Evolutionary conservation across 2,329 filamentous ascomycete genomes (phyloP), one percentile per base, ranked within the genome.

Genomic region (Exophiala dermatitidis): DNA sequence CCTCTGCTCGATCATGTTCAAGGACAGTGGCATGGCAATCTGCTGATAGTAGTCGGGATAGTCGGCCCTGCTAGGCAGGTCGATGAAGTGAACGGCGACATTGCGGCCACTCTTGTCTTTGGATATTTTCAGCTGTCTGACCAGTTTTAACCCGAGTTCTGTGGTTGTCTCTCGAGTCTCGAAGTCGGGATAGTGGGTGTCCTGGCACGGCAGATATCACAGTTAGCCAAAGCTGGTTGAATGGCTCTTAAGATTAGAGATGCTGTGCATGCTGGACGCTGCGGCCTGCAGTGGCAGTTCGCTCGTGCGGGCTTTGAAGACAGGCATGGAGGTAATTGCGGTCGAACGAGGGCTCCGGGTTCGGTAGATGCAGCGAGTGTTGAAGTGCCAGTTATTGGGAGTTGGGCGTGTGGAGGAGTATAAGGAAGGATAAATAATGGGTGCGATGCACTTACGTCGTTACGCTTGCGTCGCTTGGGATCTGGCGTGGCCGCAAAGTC

Each of bases 31-130:
- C 67, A 94, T 79, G 60, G 82, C 80, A 56, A 86, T 89, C 60
- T 79, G 77, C 63, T 84, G 77, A 71, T 91, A 95, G 71, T 95
- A 95, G 19, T 86, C 83, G 41, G 83, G 79, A 31, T 60, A 52
- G 38, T 62, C 68, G 57, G 71, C 74, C 68, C 67, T 71, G 50
- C 82, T 78, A 26, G 85, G 82, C 10, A 94, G 79, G 26, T 78
- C 77, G 64, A 90, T 82, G 68, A 95, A 95, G 64, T 83, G 81
- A 40, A 79, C 83, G 48, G 86, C 82, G 64, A 95, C 85, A 5
- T 78, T 77, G 44, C 87, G 86, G 57, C 87, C 86, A 72, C 82
- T 87, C 73, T 94, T 94, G 69, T 94, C 89, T 58, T 82, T 81
- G 26, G 87, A 88, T 60, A 81, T 78, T 63, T 84, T 84, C 65